A percentile compares a stretch with the other conserved stretches of the same genome.
phyloP scores from a whole-genome alignment of 2,329 filamentous ascomycete genomes.

The Hypoxylon sp. region DNA sequence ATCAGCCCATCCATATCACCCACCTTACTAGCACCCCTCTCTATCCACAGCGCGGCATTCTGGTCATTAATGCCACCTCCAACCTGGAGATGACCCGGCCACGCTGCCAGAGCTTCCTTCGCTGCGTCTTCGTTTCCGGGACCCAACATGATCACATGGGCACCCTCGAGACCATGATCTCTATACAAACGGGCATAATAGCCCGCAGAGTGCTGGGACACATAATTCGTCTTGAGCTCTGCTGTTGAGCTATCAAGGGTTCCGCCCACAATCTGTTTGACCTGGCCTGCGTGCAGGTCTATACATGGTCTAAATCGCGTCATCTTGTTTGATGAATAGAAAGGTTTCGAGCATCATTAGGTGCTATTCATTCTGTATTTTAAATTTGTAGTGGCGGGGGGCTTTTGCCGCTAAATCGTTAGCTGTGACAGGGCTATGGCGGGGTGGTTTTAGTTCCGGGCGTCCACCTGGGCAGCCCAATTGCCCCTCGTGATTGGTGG shows the following conservation, averaged over 20 bases:
- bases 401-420: conserved; percentile 28
- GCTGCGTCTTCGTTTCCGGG: conserved; percentile 88
- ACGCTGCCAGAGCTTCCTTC: conserved; percentile 80
- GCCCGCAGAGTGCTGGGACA: conserved; percentile 84
- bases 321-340: conserved; percentile 68
- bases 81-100: conserved; percentile 87
- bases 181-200: conserved; percentile 88
- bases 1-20: conserved; percentile 30
- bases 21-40: conserved; percentile 90
- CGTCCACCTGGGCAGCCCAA: not conserved
- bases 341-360: not conserved
- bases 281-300: conserved; percentile 95
- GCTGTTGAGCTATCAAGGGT: conserved; percentile 80
- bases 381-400: conserved; percentile 26
- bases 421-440: conserved; percentile 6
- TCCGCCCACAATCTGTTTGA: conserved; percentile 98
- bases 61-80: conserved; percentile 92
- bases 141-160: conserved; percentile 97
- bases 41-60: conserved; percentile 90
- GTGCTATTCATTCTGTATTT: not conserved
- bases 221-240: conserved; percentile 89
- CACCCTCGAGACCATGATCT: conserved; percentile 79
- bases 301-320: conserved; percentile 97
- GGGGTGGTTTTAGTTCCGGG: conserved; percentile 20
- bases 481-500: conserved; percentile 39